Percentiles rank a stretch among this genome's conserved stretches.
Conservation (phyloP, 2,329 filamentous ascomycete species). For the Grosmannia penicillata region DNA sequence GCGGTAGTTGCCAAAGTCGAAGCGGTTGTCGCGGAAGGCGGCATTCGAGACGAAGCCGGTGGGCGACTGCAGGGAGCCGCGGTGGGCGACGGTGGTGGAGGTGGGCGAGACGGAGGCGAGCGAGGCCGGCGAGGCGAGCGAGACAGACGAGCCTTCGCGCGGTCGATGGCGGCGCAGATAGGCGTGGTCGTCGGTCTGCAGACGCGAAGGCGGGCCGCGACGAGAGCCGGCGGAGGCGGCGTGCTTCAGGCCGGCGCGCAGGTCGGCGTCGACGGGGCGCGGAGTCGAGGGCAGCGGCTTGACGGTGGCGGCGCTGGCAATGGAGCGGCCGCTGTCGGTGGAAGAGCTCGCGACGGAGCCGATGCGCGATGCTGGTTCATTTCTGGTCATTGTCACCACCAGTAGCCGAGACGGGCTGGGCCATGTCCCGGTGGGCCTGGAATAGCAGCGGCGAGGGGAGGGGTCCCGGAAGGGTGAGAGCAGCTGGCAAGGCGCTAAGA, state of each 20-base stretch:
- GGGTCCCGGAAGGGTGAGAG: background rate
- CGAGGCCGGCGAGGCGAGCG: too few relatives aligned
- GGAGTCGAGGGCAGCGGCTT: slow-evolving; percentile 26
- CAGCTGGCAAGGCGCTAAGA: too few relatives aligned
- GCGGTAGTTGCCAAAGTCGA: slow-evolving; percentile 54
- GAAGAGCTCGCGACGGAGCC: slow-evolving; percentile 51
- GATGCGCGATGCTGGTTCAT: slow-evolving; percentile 49
- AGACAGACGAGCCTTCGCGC: too few relatives aligned
- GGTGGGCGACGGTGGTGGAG: slow-evolving; percentile 24
- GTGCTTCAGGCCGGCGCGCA: slow-evolving; percentile 5
- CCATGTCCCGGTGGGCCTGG: slow-evolving; percentile 8
- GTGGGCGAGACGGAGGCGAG: slow-evolving; percentile 35
- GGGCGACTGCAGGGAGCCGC: slow-evolving; percentile 25
- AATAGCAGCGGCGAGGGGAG: background rate
- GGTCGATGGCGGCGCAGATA: too few relatives aligned
- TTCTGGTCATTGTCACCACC: slow-evolving; percentile 48
- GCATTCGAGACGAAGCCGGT: slow-evolving; percentile 27
- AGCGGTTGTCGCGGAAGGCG: slow-evolving; percentile 40
- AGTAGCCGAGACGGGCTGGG: slow-evolving; percentile 6
- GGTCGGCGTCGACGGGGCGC: slow-evolving; percentile 10
- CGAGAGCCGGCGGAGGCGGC: slow-evolving; percentile 11
- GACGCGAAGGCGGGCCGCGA: slow-evolving; percentile 28
- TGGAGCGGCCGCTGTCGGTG: slow-evolving; percentile 51
- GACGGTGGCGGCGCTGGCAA: slow-evolving; percentile 50
- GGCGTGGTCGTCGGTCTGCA: slow-evolving; percentile 40